These are phyloP conservation scores for Magnolia kwangsiensis DNA, from an alignment of 164 flowering plant genomes.

Conservation along the genomic window DNA sequence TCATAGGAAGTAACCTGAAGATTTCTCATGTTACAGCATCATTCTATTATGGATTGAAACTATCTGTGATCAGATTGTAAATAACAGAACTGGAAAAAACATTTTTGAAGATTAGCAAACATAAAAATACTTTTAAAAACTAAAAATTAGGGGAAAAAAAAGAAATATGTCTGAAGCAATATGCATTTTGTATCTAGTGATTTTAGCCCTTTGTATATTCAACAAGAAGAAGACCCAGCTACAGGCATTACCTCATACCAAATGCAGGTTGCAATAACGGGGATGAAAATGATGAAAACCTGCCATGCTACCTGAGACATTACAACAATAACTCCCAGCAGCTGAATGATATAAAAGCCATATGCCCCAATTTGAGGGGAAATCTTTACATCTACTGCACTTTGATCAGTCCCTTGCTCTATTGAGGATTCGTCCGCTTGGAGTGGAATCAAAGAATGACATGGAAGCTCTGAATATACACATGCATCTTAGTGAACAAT, in stretches of 20 bases:
- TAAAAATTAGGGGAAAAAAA: background rate
- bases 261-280: constrained; percentile 52
- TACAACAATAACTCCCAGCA: constrained; percentile 72
- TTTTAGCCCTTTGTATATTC: background rate
- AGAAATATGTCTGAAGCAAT: background rate
- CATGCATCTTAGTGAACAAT: constrained; percentile 79
- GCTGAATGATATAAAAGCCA: constrained; percentile 59
- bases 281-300: constrained; percentile 73
- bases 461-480: constrained; percentile 87
- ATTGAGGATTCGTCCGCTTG: constrained; percentile 81
- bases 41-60: no score
- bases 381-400: constrained; percentile 59
- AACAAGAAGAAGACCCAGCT: background rate
- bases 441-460: constrained; percentile 96
- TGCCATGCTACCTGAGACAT: constrained; percentile 93
- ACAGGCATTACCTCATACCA: constrained; percentile 72
- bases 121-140: background rate
- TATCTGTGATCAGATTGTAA: no score
- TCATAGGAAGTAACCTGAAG: background rate
- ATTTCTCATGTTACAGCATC: background rate
- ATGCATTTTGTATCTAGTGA: no score
- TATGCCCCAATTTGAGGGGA: constrained; percentile 37
- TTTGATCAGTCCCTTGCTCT: constrained; percentile 88
- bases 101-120: background rate
- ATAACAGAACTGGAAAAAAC: no score